Evolutionary conservation across 208 protist genomes (phyloP).

Genomic region (Acanthamoeba sp.): DNA sequence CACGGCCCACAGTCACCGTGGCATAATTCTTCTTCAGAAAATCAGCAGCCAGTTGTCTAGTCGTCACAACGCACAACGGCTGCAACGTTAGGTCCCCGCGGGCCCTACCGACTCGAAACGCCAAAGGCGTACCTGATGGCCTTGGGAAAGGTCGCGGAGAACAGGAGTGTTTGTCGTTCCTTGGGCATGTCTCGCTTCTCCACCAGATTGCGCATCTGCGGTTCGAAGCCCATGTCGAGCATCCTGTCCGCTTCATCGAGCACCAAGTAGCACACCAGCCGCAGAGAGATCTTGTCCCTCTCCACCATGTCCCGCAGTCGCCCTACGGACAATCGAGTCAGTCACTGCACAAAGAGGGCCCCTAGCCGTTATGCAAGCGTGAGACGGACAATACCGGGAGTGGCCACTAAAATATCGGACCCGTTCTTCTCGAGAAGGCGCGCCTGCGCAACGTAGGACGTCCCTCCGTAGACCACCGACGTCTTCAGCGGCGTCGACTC

Average conservation of each 20-base stretch:
- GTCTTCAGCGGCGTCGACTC: conserved; percentile 92
- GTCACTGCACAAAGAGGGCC: not conserved
- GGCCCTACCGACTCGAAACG: too few relatives aligned
- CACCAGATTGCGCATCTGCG: conserved; percentile 96
- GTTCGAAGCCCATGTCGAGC: conserved; percentile 99
- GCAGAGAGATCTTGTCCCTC: conserved; percentile 93
- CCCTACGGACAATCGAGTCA: conserved; percentile 36
- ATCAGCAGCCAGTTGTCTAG: conserved; percentile 93
- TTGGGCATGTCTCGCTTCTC: conserved; percentile 94
- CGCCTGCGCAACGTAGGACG: conserved; percentile 96
- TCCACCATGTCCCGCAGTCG: conserved; percentile 93
- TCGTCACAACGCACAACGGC: not conserved
- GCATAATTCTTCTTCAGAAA: conserved; percentile 96
- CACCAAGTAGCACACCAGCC: conserved; percentile 95
- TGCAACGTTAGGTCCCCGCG: not conserved
- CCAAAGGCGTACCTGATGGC: conserved; percentile 96
- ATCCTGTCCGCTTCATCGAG: conserved; percentile 99
- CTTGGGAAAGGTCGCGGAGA: conserved; percentile 99
- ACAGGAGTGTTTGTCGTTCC: conserved; percentile 98
- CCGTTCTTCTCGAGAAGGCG: conserved; percentile 95
- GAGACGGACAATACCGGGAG: conserved; percentile 83
- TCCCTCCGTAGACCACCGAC: conserved; percentile 98
- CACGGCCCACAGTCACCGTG: conserved; percentile 97
- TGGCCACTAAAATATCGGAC: conserved; percentile 95
- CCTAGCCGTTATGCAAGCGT: not conserved